Base-by-base conservation (phyloP, 192 early-diverging fungal genomes). In the Podila verticillata region DNA sequence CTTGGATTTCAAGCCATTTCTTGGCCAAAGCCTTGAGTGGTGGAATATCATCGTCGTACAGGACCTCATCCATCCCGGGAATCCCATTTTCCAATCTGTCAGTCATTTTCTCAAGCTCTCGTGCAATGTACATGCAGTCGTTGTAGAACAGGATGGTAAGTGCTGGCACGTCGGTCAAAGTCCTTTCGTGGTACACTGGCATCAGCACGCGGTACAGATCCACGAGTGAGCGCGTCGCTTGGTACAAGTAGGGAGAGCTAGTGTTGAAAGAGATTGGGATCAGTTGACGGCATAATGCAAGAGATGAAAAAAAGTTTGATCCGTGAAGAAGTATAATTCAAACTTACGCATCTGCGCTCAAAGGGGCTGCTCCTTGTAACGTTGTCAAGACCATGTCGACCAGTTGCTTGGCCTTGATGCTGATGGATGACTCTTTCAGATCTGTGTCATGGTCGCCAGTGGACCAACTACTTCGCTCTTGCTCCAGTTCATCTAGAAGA, bases 101-200 rank as follows among this genome's bases (percentile, higher is more conserved):
- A 19, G 85, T 83, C 8, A 74, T 29, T 32, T 86, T 70, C 26
- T 72, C 59, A 20, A 87, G 75, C 63, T 90, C 84, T 12, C 64
- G 26, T 22, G 86, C 81, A 65, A 92, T 72, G 83, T 90, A 94
- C 58, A 86, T 84, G 65, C 91, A 92, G 62, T 94, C 92, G 34
- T 93, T 94, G 49, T 84, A 81, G 62, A 94, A 92, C 35, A 94
- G 64, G 56, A 94, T 84, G 1, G 89, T 57, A 47, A 86, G 61
- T 20, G 89, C 85, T n/a, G 91, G 88, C 26, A 79, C 72, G n/a
- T 82, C 65, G 3, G 82, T 67, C 19, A 91, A 82, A n/a, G 84
- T 70, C 30, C 88, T 83, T 4, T 81, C 81, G 67, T 93, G 90
- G 48, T 89, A 83, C 10, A 86, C 84, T 7, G 91, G 93, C 83